Evolutionary conservation across 2,329 filamentous ascomycete genomes (phyloP).

Genomic region (Aspergillus unguis): DNA sequence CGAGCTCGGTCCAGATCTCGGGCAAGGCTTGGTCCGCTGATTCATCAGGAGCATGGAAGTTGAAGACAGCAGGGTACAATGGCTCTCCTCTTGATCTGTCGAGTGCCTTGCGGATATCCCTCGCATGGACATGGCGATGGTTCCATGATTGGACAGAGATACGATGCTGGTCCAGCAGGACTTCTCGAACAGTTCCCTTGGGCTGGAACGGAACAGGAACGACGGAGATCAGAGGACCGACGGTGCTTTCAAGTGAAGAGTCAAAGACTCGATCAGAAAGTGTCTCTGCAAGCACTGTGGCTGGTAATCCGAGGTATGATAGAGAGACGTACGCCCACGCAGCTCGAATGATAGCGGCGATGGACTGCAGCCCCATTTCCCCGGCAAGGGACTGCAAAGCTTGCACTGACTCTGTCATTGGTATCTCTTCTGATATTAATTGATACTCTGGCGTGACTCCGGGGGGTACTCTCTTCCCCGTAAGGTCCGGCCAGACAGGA

Average conservation of each 20-base stretch:
- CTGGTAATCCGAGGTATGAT: conserved; percentile 27
- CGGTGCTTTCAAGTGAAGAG: conserved; percentile 23
- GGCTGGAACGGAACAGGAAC: conserved; percentile 33
- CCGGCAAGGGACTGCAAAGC: conserved; percentile 20
- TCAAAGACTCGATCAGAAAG: conserved; percentile 31
- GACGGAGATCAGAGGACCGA: conserved; percentile 34
- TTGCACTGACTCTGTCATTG: conserved; percentile 15
- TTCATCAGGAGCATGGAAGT: conserved; percentile 26
- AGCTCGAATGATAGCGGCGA: conserved; percentile 28
- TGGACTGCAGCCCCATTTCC: conserved; percentile 27
- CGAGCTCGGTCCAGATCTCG: conserved; percentile 27
- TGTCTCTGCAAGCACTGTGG: conserved; percentile 32
- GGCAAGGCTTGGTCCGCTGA: conserved; percentile 1
- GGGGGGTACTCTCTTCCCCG: conserved; percentile 16
- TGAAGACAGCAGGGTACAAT: conserved; percentile 34
- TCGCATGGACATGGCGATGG: conserved; percentile 29
- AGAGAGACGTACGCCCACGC: conserved; percentile 30
- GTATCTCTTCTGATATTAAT: conserved; percentile 19
- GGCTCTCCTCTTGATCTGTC: conserved; percentile 23
- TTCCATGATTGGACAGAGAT: conserved; percentile 26
- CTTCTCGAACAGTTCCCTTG: conserved; percentile 22
- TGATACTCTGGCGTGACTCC: conserved; percentile 14
- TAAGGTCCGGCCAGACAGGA: conserved; percentile 29
- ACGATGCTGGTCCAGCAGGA: conserved; percentile 25
- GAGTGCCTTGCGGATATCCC: conserved; percentile 28